phyloP scores from a whole-genome alignment of 2,329 filamentous ascomycete species.

The Sporothrix globosa region DNA sequence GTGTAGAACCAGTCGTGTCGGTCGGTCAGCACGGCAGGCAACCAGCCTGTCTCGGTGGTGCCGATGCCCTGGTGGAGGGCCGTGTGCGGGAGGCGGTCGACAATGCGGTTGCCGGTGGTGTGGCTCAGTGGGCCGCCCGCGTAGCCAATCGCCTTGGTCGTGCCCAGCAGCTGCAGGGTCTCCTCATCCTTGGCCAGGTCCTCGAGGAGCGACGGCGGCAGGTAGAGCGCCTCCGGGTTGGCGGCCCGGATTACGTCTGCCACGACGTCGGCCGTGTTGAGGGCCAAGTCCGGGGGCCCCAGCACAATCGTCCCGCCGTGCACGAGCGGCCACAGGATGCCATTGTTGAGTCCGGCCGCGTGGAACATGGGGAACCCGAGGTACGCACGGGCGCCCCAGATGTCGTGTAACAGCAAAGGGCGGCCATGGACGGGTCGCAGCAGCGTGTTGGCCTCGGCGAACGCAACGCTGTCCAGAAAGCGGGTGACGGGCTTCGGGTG shows the following conservation, averaged over 20 bases:
- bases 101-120: constrained; percentile 41
- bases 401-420: constrained; percentile 5
- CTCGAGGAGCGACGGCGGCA: constrained; percentile 50
- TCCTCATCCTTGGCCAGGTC: constrained; percentile 42
- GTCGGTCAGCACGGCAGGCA: constrained; percentile 38
- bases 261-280: constrained; percentile 43
- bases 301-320: constrained; percentile 43
- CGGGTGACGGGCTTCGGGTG: constrained; percentile 51
- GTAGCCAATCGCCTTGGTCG: constrained; percentile 44
- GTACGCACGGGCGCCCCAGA: constrained; percentile 13
- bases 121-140: constrained; percentile 48
- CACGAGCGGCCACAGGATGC: constrained; percentile 37
- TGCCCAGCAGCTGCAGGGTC: neutral
- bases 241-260: constrained; percentile 42
- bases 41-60: constrained; percentile 30
- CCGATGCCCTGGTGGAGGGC: constrained; percentile 37
- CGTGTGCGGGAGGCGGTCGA: constrained; percentile 42
- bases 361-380: constrained; percentile 48
- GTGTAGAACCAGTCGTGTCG: constrained; percentile 28
- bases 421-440: constrained; percentile 40
- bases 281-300: constrained; percentile 36
- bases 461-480: constrained; percentile 31
- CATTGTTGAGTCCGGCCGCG: constrained; percentile 24
- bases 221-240: constrained; percentile 39
- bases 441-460: constrained; percentile 46